Conservation (phyloP, 2,329 filamentous ascomycete genomes). For the Penicillium sp. region DNA sequence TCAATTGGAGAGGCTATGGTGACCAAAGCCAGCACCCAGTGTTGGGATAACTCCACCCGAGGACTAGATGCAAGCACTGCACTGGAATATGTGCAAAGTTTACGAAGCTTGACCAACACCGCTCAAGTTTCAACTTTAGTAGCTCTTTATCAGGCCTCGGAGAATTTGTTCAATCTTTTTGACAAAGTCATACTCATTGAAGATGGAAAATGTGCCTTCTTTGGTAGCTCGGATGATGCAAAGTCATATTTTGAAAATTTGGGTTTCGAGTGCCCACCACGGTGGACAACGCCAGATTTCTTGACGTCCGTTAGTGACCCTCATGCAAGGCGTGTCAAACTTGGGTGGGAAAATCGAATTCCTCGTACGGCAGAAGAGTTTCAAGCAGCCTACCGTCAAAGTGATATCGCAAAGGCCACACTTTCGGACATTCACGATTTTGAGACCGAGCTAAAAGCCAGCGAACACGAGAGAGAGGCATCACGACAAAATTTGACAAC, state of each 20-base stretch:
- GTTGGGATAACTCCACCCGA: slow-evolving; percentile 75
- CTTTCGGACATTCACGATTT: slow-evolving; percentile 55
- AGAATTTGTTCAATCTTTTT: slow-evolving; percentile 56
- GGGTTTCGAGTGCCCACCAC: slow-evolving; percentile 70
- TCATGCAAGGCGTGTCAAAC: slow-evolving; percentile 57
- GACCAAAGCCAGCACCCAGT: slow-evolving; percentile 64
- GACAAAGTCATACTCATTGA: slow-evolving; percentile 70
- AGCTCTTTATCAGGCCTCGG: slow-evolving; percentile 69
- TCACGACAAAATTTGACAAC: slow-evolving; percentile 42
- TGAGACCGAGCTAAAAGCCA: slow-evolving; percentile 48
- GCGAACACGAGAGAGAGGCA: slow-evolving; percentile 43
- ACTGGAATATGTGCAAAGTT: slow-evolving; percentile 68
- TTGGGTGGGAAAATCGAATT: slow-evolving; percentile 59
- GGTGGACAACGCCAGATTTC: slow-evolving; percentile 75
- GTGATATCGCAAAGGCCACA: slow-evolving; percentile 45
- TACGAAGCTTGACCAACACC: slow-evolving; percentile 66
- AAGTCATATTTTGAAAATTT: slow-evolving; percentile 69
- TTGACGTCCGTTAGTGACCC: slow-evolving; percentile 71
- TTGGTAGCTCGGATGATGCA: slow-evolving; percentile 63
- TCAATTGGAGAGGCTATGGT: slow-evolving; percentile 77
- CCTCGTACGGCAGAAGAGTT: slow-evolving; percentile 59
- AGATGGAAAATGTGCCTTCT: slow-evolving; percentile 70
- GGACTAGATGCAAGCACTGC: slow-evolving; percentile 74
- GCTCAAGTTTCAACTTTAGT: slow-evolving; percentile 63
- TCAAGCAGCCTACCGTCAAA: slow-evolving; percentile 52